phyloP scores from a whole-genome alignment of 1,284 basidiomycete species.

The Schizopora paradoxa region DNA sequence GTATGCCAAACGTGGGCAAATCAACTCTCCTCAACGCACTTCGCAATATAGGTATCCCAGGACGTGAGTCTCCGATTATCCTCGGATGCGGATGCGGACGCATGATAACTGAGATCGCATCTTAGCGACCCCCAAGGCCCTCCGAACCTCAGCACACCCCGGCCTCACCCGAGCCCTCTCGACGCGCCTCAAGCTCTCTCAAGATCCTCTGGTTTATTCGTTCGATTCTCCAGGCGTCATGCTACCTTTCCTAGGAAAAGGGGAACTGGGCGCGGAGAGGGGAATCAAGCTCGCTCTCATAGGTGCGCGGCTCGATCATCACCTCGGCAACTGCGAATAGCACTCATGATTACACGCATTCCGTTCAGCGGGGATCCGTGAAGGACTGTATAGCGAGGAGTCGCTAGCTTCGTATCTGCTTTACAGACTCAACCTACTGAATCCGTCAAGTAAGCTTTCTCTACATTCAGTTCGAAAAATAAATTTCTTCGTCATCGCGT shows the following conservation, averaged over 20 bases:
- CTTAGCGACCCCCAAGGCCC: slow-evolving; percentile 76
- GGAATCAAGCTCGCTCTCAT: slow-evolving; percentile 92
- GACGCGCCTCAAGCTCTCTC: slow-evolving; percentile 75
- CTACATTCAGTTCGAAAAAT: too few relatives aligned
- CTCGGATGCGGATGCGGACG: too few relatives aligned
- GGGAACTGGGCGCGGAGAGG: slow-evolving; percentile 79
- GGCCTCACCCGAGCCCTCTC: slow-evolving; percentile 84
- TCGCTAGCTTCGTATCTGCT: slow-evolving; percentile 82
- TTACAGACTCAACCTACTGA: slow-evolving; percentile 79
- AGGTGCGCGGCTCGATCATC: slow-evolving; percentile 44
- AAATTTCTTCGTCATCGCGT: neutral
- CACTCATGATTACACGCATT: slow-evolving; percentile 10
- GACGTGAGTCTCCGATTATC: slow-evolving; percentile 55
- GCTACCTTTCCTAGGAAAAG: slow-evolving; percentile 91
- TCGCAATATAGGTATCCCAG: slow-evolving; percentile 82
- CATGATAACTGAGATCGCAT: neutral
- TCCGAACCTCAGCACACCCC: slow-evolving; percentile 85
- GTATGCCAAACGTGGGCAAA: slow-evolving; percentile 99
- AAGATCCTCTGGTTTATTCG: slow-evolving; percentile 83
- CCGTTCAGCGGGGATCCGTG: slow-evolving; percentile 84
- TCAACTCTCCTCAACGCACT: slow-evolving; percentile 90
- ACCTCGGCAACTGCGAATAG: slow-evolving; percentile 31
- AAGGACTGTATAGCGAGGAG: slow-evolving; percentile 85
- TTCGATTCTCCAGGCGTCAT: slow-evolving; percentile 97
- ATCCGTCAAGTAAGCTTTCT: slow-evolving; percentile 53